phyloP scores from a whole-genome alignment of 1,284 basidiomycete genomes.

The Volvariella surrecta region DNA sequence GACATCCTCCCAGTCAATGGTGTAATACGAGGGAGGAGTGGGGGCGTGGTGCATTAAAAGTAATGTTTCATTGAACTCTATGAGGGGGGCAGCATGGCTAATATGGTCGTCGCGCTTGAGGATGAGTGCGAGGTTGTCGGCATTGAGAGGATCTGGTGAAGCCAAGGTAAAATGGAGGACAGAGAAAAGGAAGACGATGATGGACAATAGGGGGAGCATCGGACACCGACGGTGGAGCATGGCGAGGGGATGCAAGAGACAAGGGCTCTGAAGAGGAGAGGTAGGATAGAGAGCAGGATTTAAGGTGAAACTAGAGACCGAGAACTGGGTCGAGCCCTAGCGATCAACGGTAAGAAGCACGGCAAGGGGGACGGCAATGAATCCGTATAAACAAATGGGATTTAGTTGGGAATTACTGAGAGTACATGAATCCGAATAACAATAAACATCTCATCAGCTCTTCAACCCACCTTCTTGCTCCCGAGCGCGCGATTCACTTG shows the following conservation, averaged over 20 bases:
- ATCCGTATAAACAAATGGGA: too few species aligned
- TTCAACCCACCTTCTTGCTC: too few species aligned
- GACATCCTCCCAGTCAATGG: conserved; percentile 57
- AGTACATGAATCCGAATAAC: too few species aligned
- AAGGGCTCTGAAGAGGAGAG: conserved; percentile 12
- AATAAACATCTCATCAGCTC: too few species aligned
- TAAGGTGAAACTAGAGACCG: not conserved
- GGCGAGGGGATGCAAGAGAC: conserved; percentile 8
- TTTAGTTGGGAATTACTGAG: too few species aligned
- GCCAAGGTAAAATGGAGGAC: conserved; percentile 6
- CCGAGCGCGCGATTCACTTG: too few species aligned
- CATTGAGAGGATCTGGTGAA: not conserved
- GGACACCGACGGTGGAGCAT: conserved; percentile 23
- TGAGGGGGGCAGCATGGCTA: conserved; percentile 39
- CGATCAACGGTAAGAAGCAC: too few species aligned
- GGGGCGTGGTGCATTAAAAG: conserved; percentile 52
- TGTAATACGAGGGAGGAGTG: conserved; percentile 73
- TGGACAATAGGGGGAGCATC: conserved; percentile 14
- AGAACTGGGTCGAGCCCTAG: too few species aligned
- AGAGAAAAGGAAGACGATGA: not conserved
- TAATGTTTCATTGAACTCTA: conserved; percentile 67
- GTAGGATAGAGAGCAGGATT: conserved; percentile 8
- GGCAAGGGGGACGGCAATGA: too few species aligned
- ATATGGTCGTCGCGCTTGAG: conserved; percentile 20
- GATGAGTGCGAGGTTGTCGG: not conserved